These are phyloP conservation scores for Cyclanthera cordifolia DNA, from an alignment of 306 rosid species.

Conservation along the genomic window DNA sequence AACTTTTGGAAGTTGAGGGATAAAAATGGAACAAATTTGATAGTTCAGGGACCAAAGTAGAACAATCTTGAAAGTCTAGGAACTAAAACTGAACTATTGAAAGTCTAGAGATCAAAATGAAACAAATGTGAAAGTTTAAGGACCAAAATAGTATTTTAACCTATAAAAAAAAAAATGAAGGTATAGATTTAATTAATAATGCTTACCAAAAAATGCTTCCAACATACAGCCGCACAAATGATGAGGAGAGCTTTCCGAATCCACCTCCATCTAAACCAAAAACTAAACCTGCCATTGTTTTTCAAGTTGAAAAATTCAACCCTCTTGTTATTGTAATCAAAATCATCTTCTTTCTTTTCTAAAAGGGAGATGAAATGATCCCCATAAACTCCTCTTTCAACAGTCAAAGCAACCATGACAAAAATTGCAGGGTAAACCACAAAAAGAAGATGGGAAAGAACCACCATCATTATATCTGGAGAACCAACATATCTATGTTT, in stretches of 20 bases:
- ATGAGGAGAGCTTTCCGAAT: constrained; percentile 44
- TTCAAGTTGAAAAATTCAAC: constrained; percentile 17
- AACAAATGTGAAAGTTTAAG: too few species aligned
- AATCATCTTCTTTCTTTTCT: constrained; percentile 76
- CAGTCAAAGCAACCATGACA: constrained; percentile 38
- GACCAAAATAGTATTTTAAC: too few species aligned
- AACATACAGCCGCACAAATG: constrained; percentile 50
- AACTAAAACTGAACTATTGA: too few species aligned
- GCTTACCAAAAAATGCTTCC: constrained; percentile 79
- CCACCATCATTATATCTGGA: constrained; percentile 77
- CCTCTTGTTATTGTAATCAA: constrained; percentile 20
- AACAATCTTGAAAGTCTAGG: too few species aligned
- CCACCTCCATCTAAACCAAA: constrained; percentile 36
- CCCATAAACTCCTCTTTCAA: constrained; percentile 48
- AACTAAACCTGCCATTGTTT: constrained; percentile 17
- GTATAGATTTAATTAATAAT: constrained; percentile 4
- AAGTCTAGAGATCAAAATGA: too few species aligned
- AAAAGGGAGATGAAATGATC: constrained; percentile 33
- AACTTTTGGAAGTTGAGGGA: too few species aligned
- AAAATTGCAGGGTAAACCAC: constrained; percentile 68
- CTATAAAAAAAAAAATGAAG: constrained; percentile 1
- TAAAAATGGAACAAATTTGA: too few species aligned
- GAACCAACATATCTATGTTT: constrained; percentile 56
- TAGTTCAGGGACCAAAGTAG: too few species aligned
- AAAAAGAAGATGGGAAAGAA: constrained; percentile 65